A percentile compares a stretch with the other conserved stretches of the same genome.
Evolutionary conservation across 1,284 basidiomycete species (phyloP).

Genomic region (Caloboletus firmus): DNA sequence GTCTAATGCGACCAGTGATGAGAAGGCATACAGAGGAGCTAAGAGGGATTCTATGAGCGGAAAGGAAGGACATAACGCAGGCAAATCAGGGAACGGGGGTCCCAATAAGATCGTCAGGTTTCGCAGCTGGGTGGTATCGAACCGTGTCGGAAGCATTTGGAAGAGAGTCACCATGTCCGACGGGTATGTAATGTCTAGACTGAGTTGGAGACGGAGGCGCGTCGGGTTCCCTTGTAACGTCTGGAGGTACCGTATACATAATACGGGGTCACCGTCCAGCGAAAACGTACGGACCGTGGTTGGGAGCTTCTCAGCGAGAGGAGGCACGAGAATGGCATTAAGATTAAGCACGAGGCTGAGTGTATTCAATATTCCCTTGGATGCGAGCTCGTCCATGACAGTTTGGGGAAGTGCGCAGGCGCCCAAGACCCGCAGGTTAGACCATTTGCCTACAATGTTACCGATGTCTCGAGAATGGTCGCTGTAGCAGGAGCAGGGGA

Average conservation of each 20-base stretch:
- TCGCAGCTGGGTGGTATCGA: conserved; percentile 3
- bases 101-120: conserved; percentile 3
- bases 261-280: background rate
- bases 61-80: background rate
- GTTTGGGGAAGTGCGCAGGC: conserved; percentile 14
- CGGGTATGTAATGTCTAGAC: conserved; percentile 1
- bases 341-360: conserved; percentile 13
- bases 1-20: conserved; percentile 5
- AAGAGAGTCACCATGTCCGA: conserved; percentile 12
- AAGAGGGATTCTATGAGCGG: conserved; percentile 4
- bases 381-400: conserved; percentile 12
- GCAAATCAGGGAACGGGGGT: background rate
- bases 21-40: conserved; percentile 10
- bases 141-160: background rate
- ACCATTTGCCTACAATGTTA: conserved; percentile 12
- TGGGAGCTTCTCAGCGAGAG: conserved; percentile 5
- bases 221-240: conserved; percentile 3
- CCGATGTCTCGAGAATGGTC: conserved; percentile 10
- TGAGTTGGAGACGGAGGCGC: conserved; percentile 6
- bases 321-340: too few relatives aligned
- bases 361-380: conserved; percentile 2
- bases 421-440: conserved; percentile 4
- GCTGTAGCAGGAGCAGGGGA: conserved; percentile 3
- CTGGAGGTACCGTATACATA: conserved; percentile 12
- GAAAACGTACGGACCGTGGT: conserved; percentile 6